phyloP scores from a whole-genome alignment of 768 basidiomycete species.

The Kwoniella heveanensis region DNA sequence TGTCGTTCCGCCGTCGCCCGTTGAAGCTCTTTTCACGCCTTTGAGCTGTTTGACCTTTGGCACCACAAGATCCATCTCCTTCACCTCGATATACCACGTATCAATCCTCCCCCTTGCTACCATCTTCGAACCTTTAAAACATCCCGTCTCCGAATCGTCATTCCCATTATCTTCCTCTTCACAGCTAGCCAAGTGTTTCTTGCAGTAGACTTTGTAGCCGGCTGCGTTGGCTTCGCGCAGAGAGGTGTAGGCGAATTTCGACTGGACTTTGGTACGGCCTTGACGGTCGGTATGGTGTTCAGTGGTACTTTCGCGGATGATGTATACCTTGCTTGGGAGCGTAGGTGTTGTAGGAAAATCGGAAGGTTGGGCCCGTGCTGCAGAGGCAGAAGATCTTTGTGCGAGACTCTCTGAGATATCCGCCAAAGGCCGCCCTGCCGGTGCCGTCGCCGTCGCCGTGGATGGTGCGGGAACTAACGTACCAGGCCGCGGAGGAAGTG shows the following conservation, averaged over 20 bases:
- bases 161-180: neutral
- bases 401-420: no score
- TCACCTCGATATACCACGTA: neutral
- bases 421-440: no score
- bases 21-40: neutral
- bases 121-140: neutral
- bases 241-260: conserved; percentile 1
- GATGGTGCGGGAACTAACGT: no score
- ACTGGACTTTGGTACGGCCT: neutral
- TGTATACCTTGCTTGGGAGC: neutral
- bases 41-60: neutral
- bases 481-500: neutral
- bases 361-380: no score
- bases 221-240: neutral
- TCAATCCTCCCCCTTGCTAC: neutral
- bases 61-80: conserved; percentile 2
- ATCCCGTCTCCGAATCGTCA: neutral
- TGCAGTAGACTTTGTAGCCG: neutral
- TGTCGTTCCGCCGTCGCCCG: neutral
- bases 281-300: conserved; percentile 2
- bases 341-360: no score
- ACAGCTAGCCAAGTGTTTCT: neutral
- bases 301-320: neutral
- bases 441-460: no score
- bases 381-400: no score